Evolutionary conservation across 73 alveolate genomes (phyloP), one percentile per base, ranked within the genome.

Genomic region (Stentor coeruleus): DNA sequence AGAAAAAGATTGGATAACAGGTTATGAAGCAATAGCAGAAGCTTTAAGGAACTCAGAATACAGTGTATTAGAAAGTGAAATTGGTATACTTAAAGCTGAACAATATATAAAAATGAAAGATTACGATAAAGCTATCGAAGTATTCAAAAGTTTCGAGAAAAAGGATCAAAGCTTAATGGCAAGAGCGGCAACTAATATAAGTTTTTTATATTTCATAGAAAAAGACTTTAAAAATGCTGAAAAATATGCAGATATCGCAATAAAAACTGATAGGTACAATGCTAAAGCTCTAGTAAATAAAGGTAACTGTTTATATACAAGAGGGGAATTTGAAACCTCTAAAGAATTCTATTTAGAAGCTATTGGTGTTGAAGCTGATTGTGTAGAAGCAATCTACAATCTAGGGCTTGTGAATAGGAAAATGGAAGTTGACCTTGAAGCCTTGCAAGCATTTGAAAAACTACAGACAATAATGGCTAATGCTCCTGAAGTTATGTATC

Each of bases 301-400:
- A 87, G 99, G 99, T 3, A 98, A 98, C 95, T 96, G 99, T 76
- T 93, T 97, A 86, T 97, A 92, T 88, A 95, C 96, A 85, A 94
- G 91, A 82, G 99, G 97, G 85, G 99, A 98, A 85, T 97, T 93
- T 85, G 97, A 95, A 74, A 90, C 98, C 74, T 97, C 99, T 35
- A 98, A 98, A 84, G 99, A 98, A 87, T 94, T 94, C 83, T 98
- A 96, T 89, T 91, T 98, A 38, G 99, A 98, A 89, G 99, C 99
- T 35, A 98, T 98, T 58, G 99, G 99, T 33, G 99, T 98, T 3
- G 99, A 98, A 84, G 99, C 99, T 58, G 99, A 98, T 82, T 98
- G 99, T 83, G 95, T 98, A 26, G 99, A 98, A 86, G 99, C 99
- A 38, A 95, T 98, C 89, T 98, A 97, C 94, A 98, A 98, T 92